Evolutionary conservation across 75 land plant species (phyloP), one percentile per base, ranked within the genome.

Genomic region (Picea glauca): DNA sequence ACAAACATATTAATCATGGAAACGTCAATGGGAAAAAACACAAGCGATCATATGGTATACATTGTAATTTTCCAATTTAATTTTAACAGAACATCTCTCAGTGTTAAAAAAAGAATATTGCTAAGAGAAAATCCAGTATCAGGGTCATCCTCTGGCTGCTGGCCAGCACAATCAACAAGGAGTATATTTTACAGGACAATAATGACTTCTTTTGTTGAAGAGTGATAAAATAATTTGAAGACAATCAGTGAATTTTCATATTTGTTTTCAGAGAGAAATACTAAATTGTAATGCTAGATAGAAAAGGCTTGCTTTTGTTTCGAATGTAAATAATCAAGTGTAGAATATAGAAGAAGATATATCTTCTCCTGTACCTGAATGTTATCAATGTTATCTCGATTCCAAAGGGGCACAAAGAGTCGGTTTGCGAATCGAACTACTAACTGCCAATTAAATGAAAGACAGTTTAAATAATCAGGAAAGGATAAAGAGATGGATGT

Each of bases 371-470:
- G 31, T 81, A 95, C 98, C 98, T 96, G 99, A 58, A 96, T 82
- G 78, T 91, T 96, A 50, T 76, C 95, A 80, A 96, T 96, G 80
- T 96, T 92, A 83, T 96, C 99, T 26, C 99, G 99, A 77, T 96
- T 94, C 99, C 99, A 96, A 3, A 96, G 90, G 20, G 99, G 99
- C 66, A 96, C 78, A 83, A 96, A 96, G 68, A 94, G 81, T 26
- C 99, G 95, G 77, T 96, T 96, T 67, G 99, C 93, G 86, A 96
- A 96, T 17, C 99, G 91, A 87, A 96, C 90, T 38, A 96, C 99
- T 79, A 96, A 75, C 98, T 96, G 96, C 80, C 82, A 32, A 74
- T 50, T 50, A 31, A 15, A 78, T 58, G 64, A 38, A 18, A 15
- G 15, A 57, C 4, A 50, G 70, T 33, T 66, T 40, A 9, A 70